Base-by-base conservation (phyloP, 1,284 basidiomycete genomes). In the Leccinum colubrinum region DNA sequence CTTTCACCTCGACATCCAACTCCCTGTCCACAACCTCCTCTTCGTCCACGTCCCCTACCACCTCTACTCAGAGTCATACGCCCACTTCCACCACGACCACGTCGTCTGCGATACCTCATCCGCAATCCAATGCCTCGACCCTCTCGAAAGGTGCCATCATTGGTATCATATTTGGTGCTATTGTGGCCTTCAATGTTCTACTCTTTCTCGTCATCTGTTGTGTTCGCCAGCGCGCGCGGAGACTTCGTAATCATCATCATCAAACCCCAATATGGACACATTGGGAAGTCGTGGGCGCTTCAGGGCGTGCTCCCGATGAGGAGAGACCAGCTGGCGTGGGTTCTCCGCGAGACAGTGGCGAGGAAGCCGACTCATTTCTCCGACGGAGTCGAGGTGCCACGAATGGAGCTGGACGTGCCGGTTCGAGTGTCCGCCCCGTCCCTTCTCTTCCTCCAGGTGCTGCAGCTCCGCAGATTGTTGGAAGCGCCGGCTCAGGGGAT, bases 351-450 rank as follows among this genome's bases (percentile, higher is more conserved):
- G 80, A 81, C 27, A 88, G 85, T 59, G 88, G 87, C 6, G 87
- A 87, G 68, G 87, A 89, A 71, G 76, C 72, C 3, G 86, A 88
- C 66, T 79, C 87, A 0, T 87, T 89, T 77, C 76, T 89, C 3
- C 79, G 75, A 58, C 74, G 68, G 3, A 78, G 78, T 64, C 66
- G 70, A 17, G 63, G 67, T 6, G 72, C 70, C 4, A 63, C 67
- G 15, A 69, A 62, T 48, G 66, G 62, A 48, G 59, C 65, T 1
- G 64, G 62, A 14, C 64, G 57, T 48, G 39, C 25, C 6, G 53
- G 65, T 22, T 59, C 75, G 1, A 69, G 64, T 22, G 59, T 69
- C 27, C 70, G 74, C 43, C 69, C 67, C 2, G 67, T 77, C 8
- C 56, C 67, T 56, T 66, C 72, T 39, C 74, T 73, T 56, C 72